Conservation (phyloP, 208 protist genomes). For the Acanthamoeba sp. region DNA sequence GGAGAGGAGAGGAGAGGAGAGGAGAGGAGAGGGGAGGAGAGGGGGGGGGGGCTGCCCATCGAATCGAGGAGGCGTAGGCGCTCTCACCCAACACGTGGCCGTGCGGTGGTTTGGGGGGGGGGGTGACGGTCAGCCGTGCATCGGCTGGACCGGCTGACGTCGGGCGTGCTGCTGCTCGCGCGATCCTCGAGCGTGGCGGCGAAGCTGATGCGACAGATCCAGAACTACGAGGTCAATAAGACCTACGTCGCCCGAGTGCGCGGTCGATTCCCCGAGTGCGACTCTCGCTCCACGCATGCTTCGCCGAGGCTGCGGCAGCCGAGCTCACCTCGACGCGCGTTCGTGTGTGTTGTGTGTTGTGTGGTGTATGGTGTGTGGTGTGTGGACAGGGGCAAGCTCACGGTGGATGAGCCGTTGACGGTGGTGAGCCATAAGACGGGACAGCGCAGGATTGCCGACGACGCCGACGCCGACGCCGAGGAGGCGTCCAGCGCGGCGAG, state of each 20-base stretch:
- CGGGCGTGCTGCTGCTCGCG: constrained; percentile 86
- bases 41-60: too few species aligned
- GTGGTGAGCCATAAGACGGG: constrained; percentile 75
- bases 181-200: constrained; percentile 30
- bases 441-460: constrained; percentile 2
- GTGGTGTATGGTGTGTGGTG: too few species aligned
- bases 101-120: not conserved
- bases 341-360: too few species aligned
- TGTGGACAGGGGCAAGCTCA: not conserved
- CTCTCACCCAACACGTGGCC: not conserved
- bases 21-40: too few species aligned
- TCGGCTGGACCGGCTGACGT: constrained; percentile 87
- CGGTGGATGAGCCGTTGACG: constrained; percentile 75
- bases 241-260: constrained; percentile 81
- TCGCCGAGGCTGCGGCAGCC: not conserved
- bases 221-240: constrained; percentile 71
- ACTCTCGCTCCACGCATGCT: not conserved
- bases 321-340: too few species aligned
- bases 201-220: constrained; percentile 70
- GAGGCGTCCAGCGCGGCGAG: not conserved
- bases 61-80: too few species aligned
- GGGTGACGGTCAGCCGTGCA: constrained; percentile 76
- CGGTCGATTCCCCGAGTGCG: constrained; percentile 79
- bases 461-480: not conserved
- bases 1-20: too few species aligned